Evolutionary conservation across 2,329 filamentous ascomycete species (phyloP).

Genomic region (Colletotrichum eremochloae): DNA sequence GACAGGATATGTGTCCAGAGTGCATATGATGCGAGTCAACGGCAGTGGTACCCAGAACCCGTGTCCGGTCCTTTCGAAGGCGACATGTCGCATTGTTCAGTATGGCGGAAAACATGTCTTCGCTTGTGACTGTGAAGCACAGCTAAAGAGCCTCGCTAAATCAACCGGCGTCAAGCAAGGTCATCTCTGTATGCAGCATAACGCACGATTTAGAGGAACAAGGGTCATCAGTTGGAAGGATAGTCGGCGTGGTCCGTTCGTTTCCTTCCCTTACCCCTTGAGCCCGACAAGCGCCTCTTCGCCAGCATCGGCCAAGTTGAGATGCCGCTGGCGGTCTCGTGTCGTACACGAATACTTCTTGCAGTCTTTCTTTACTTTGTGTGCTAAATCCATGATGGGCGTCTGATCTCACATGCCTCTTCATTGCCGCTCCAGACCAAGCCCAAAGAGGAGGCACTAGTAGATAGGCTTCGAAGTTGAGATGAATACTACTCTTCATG

Average conservation of each 20-base stretch:
- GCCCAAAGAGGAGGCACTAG: constrained; percentile 15
- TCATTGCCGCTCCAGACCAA: constrained; percentile 4
- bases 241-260: background rate
- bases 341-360: constrained; percentile 7
- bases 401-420: constrained; percentile 23
- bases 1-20: background rate
- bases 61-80: constrained; percentile 9
- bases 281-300: constrained; percentile 22
- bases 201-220: constrained; percentile 1
- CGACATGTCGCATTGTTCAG: constrained; percentile 15
- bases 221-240: constrained; percentile 24
- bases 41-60: constrained; percentile 3
- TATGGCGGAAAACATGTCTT: constrained; percentile 24
- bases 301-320: background rate
- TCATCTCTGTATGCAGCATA: background rate
- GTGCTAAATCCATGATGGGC: constrained; percentile 4
- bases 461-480: constrained; percentile 1
- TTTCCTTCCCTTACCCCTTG: background rate
- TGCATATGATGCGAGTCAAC: constrained; percentile 20
- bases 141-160: background rate
- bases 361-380: background rate
- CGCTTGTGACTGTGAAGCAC: constrained; percentile 20
- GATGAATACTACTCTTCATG: background rate
- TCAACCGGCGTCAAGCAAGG: background rate
- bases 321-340: background rate